These are phyloP conservation scores for Coemansia sp. DNA, from an alignment of 192 early-diverging fungal species.

Conservation along the genomic window DNA sequence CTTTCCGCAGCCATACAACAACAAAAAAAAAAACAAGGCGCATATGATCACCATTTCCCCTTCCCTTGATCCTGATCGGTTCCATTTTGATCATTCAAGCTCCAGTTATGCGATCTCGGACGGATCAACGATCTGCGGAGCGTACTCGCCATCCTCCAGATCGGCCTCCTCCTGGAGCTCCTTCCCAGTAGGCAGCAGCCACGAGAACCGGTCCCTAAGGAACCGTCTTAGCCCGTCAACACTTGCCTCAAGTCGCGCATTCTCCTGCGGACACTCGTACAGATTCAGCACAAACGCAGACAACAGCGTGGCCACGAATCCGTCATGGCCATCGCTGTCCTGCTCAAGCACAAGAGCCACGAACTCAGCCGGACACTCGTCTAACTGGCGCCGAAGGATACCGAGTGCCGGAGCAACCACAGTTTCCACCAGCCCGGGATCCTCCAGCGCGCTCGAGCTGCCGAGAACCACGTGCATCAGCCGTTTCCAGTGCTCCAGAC, in stretches of 20 bases:
- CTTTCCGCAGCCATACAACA: conserved; percentile 11
- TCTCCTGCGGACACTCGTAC: conserved; percentile 31
- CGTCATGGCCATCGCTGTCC: conserved; percentile 8
- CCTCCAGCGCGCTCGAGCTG: conserved; percentile 61
- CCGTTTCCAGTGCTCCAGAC: conserved; percentile 86
- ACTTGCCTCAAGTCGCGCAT: conserved; percentile 32
- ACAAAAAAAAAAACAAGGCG: too few species aligned
- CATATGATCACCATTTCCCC: too few species aligned
- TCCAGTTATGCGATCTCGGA: neutral
- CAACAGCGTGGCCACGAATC: conserved; percentile 32
- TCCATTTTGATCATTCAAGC: too few species aligned
- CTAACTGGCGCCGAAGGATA: conserved; percentile 14
- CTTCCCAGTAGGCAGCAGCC: conserved; percentile 63
- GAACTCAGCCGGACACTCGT: conserved; percentile 36
- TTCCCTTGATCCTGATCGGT: too few species aligned
- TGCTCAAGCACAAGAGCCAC: conserved; percentile 36
- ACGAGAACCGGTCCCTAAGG: conserved; percentile 61
- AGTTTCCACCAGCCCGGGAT: conserved; percentile 16
- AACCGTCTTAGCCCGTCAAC: conserved; percentile 56
- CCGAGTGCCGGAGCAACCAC: conserved; percentile 65
- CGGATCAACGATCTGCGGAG: conserved; percentile 67
- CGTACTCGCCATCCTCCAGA: conserved; percentile 67
- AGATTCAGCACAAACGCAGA: conserved; percentile 46
- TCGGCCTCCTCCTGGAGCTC: conserved; percentile 57
- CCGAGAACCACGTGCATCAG: conserved; percentile 71